phyloP scores from a whole-genome alignment of 345 rosid species.

The Angophora floribunda region DNA sequence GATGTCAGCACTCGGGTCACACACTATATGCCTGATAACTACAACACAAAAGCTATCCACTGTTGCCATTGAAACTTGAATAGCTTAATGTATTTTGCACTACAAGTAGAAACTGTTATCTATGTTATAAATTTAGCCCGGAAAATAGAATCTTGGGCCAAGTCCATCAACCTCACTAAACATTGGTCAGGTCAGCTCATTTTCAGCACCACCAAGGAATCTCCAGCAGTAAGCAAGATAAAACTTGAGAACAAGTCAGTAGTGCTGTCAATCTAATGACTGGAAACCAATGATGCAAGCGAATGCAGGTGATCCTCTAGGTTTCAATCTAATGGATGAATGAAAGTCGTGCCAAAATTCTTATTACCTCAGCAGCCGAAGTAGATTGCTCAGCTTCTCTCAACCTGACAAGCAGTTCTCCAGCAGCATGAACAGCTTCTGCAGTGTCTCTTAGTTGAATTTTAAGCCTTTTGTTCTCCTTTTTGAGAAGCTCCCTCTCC shows the following conservation, averaged over 20 bases:
- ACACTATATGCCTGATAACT: neutral
- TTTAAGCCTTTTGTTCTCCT: slow-evolving; percentile 72
- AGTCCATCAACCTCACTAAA: neutral
- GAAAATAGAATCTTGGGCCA: neutral
- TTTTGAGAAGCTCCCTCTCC: slow-evolving; percentile 65
- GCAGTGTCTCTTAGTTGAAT: slow-evolving; percentile 88
- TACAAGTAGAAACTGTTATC: neutral
- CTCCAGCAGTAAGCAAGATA: neutral
- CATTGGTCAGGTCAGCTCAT: neutral
- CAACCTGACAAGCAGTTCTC: slow-evolving; percentile 87
- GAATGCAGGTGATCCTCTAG: neutral
- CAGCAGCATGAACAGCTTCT: slow-evolving; percentile 98
- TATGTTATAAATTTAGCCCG: neutral
- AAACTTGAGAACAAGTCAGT: neutral
- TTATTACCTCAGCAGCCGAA: slow-evolving; percentile 60
- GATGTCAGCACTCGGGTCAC: neutral
- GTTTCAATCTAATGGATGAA: neutral
- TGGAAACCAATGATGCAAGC: neutral
- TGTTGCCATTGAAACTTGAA: neutral
- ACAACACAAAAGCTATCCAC: neutral
- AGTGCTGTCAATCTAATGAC: neutral
- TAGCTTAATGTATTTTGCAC: neutral
- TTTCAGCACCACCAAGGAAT: neutral
- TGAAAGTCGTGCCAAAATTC: neutral
- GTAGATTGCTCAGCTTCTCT: slow-evolving; percentile 91